Evolutionary conservation across 2,329 filamentous ascomycete species (phyloP).

Genomic region (Chlorencoelia australis): DNA sequence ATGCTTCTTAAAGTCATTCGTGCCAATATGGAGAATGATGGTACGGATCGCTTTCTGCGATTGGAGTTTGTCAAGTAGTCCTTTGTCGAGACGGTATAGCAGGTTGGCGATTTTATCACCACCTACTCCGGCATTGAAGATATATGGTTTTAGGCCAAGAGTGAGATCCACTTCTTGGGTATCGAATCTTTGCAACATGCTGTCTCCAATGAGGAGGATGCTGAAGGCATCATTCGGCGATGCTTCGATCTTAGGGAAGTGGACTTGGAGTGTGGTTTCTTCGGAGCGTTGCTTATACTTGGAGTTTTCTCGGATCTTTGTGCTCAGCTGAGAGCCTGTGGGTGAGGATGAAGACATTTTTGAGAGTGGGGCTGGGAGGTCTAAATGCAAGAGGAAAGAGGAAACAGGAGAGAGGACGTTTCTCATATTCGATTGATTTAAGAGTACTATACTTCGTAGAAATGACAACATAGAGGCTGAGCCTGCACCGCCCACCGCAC

Average conservation of each 20-base stretch:
- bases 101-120: constrained; percentile 10
- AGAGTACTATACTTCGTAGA: too few species aligned
- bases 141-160: neutral
- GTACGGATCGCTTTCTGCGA: constrained; percentile 1
- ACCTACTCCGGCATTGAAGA: constrained; percentile 11
- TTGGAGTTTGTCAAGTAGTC: neutral
- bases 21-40: constrained; percentile 8
- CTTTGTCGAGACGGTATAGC: constrained; percentile 7
- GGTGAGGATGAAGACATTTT: too few species aligned
- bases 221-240: neutral
- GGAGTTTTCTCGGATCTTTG: constrained; percentile 1
- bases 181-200: constrained; percentile 10
- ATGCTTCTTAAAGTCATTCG: constrained; percentile 8
- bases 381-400: too few species aligned
- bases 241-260: constrained; percentile 2
- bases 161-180: constrained; percentile 5
- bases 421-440: too few species aligned
- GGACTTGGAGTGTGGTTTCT: constrained; percentile 1
- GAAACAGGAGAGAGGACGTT: too few species aligned
- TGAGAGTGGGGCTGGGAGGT: too few species aligned
- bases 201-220: constrained; percentile 7
- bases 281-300: constrained; percentile 3
- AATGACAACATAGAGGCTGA: too few species aligned
- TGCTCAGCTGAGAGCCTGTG: too few species aligned
- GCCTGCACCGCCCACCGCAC: too few species aligned